These are phyloP conservation scores for Penicillium bialowiezense DNA, from an alignment of 495 filamentous ascomycete genomes.

Conservation along the genomic window DNA sequence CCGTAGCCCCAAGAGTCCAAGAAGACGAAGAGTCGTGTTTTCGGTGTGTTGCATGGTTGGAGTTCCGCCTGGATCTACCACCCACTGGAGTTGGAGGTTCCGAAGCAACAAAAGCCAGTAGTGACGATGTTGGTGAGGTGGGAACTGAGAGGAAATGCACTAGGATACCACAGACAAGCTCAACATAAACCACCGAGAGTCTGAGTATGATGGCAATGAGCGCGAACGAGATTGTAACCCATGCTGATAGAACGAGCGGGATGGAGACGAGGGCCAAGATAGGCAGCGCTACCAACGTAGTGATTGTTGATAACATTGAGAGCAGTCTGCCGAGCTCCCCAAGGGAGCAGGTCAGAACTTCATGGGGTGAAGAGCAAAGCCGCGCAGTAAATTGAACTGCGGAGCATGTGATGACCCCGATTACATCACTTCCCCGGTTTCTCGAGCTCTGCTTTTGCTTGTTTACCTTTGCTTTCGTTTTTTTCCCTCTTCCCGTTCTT, in stretches of 20 bases:
- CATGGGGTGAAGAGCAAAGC: not conserved
- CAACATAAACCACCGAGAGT: slow-evolving; percentile 65
- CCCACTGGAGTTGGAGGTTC: slow-evolving; percentile 29
- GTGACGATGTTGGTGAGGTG: slow-evolving; percentile 24
- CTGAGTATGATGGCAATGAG: slow-evolving; percentile 63
- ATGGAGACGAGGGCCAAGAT: slow-evolving; percentile 63
- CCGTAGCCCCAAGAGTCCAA: slow-evolving; percentile 6
- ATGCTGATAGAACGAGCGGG: slow-evolving; percentile 66
- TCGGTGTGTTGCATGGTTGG: slow-evolving; percentile 22
- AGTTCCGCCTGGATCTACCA: slow-evolving; percentile 28
- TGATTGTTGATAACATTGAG: slow-evolving; percentile 33
- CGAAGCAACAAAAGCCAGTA: slow-evolving; percentile 31
- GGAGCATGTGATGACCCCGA: slow-evolving; percentile 6
- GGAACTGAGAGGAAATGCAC: slow-evolving; percentile 54
- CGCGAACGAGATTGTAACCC: slow-evolving; percentile 65
- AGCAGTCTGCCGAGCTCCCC: not conserved
- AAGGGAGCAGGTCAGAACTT: not conserved
- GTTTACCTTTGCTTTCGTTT: too few species aligned
- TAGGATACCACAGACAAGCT: slow-evolving; percentile 59
- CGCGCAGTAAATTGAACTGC: not conserved
- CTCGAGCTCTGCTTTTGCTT: not conserved
- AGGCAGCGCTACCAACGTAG: slow-evolving; percentile 57
- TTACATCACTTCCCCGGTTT: slow-evolving; percentile 4
- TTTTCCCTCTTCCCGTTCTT: too few species aligned
- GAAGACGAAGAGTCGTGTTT: slow-evolving; percentile 15